Base-by-base conservation (phyloP, 257 asterid species). In the Solanum bukasovii region DNA sequence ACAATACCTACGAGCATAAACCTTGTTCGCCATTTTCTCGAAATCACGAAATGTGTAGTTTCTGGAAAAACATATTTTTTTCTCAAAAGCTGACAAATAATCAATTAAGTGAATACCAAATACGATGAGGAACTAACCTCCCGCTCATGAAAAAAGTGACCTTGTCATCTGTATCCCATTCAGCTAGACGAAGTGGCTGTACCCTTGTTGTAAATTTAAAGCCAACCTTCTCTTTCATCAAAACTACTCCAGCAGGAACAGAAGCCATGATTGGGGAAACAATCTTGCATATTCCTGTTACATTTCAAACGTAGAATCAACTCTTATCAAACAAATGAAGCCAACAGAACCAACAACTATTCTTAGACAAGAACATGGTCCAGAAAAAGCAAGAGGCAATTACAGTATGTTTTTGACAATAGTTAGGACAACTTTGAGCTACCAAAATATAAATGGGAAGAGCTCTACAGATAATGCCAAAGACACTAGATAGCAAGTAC, bases 21-120 rank as follows among this genome's bases (percentile, higher is more conserved):
- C 94, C 95, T 94, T 97, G 98, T 96, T 95, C 88, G 99, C 99
- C 99, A 97, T 96, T 94, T 96, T 97, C 98, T 97, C 99, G 82
- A 96, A 97, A 87, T 97, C 98, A 90, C 98, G 98, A 88, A 97
- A 97, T 89, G 99, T 92, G 90, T 97, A 97, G 93, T 92, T 95
- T 92, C 99, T 97, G 99, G 90, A 92, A 49, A 82, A 82, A 8
- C 31, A 49, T 29, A 29, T 0, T 82, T 27, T 82, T 81, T 49
- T 3, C 70, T 82, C 86, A 82, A 82, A 82, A 82, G 31, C 44
- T 82, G 86, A 49, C 25, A 81, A 49, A 82, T 82, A 49, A 82
- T 49, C 86, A 82, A 82, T 31, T 82, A 82, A 46, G 29, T 46
- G 70, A 82, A 49, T 11, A 82, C 56, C 84, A 85, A 37, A 75